Conservation (phyloP, 306 rosid genomes). For the Corylus heterophylla region DNA sequence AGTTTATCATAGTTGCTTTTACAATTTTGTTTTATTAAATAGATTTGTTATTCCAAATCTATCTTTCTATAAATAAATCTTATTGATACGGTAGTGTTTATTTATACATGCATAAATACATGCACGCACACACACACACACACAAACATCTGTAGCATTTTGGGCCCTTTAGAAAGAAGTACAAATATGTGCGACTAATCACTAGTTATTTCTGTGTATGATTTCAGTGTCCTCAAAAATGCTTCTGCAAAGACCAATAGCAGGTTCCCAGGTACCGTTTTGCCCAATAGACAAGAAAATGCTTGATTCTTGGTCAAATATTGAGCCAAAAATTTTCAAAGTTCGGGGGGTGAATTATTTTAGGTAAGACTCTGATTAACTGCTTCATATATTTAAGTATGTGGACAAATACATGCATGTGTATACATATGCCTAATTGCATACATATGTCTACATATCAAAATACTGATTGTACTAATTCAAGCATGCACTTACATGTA, state of each 20-base stretch:
- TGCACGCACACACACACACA: neutral
- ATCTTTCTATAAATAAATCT: constrained; percentile 5
- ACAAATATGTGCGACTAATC: constrained; percentile 2
- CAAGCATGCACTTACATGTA: neutral
- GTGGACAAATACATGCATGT: constrained; percentile 4
- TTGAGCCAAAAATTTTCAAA: constrained; percentile 82
- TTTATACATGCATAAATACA: neutral
- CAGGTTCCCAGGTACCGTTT: constrained; percentile 94
- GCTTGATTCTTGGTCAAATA: constrained; percentile 85
- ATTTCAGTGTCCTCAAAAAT: constrained; percentile 86
- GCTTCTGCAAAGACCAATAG: constrained; percentile 76
- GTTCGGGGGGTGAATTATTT: constrained; percentile 79
- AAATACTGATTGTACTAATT: neutral
- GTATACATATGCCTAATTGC: neutral
- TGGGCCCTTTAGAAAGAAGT: neutral
- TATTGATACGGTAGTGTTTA: neutral
- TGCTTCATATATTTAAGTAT: constrained; percentile 21
- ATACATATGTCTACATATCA: neutral
- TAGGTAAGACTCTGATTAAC: constrained; percentile 54
- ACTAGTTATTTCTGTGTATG: constrained; percentile 13
- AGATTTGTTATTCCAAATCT: neutral
- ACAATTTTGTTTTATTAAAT: neutral
- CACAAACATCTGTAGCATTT: neutral
- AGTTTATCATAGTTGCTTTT: neutral
- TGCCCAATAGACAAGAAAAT: constrained; percentile 89